These are phyloP conservation scores for Rhizopogon salebrosus DNA, from an alignment of 768 basidiomycete species.

Conservation along the genomic window DNA sequence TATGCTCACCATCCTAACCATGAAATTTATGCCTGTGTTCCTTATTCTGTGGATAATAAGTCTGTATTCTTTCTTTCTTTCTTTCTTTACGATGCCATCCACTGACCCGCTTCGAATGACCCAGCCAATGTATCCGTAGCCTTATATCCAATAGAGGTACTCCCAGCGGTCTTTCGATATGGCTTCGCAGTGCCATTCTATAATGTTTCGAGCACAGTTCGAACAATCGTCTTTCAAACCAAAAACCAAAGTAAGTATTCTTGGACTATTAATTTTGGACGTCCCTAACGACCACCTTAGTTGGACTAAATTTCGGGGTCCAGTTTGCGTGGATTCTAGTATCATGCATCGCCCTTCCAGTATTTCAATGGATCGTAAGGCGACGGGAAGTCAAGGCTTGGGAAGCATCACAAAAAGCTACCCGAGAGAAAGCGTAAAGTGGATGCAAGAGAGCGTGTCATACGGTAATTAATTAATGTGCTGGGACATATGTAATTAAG, in stretches of 20 bases:
- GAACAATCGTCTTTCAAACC: conserved; percentile 62
- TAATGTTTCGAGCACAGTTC: conserved; percentile 56
- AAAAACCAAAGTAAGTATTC: conserved; percentile 47
- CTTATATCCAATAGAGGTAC: conserved; percentile 50
- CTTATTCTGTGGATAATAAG: conserved; percentile 62
- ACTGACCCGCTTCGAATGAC: not conserved
- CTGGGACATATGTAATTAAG: no score
- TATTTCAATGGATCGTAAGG: conserved; percentile 42
- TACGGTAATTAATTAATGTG: no score
- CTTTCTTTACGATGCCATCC: not conserved
- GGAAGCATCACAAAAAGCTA: not conserved
- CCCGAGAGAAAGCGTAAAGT: not conserved
- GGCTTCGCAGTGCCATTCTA: conserved; percentile 72
- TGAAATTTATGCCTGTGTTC: conserved; percentile 52
- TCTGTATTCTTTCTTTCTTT: conserved; percentile 23
- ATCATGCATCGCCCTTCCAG: conserved; percentile 47
- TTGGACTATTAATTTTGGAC: not conserved
- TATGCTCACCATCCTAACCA: conserved; percentile 50
- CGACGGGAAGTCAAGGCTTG: conserved; percentile 19
- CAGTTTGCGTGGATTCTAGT: conserved; percentile 51
- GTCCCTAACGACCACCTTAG: conserved; percentile 24
- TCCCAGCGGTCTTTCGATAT: conserved; percentile 57
- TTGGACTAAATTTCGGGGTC: conserved; percentile 59
- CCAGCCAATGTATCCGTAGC: conserved; percentile 56
- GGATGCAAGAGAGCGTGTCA: no score